Base-by-base conservation (phyloP, 2,329 filamentous ascomycete genomes). In the Trichoderma oligosporum region DNA sequence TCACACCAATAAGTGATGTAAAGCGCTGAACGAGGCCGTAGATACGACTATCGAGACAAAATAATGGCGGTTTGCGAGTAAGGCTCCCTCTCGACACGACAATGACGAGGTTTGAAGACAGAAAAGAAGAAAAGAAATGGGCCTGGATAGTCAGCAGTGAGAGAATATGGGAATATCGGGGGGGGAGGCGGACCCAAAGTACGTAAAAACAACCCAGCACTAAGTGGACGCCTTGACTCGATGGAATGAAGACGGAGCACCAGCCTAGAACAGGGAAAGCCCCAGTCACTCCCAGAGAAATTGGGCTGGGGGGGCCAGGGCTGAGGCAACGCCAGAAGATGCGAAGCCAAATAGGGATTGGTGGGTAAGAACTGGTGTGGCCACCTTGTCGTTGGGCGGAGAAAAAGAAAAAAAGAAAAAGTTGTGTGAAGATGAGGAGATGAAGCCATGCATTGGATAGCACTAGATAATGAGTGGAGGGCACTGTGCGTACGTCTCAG, bases 181-280 rank as follows among this genome's bases (percentile, higher is more conserved):
- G 22, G 46, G 48, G 35, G 36, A 44, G 27, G 36, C 44, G 44
- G 45, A 44, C 44, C 49, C 44, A 18, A 49, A 55, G 57, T 59
- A 59, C 49, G 54, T 39, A 59, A 59, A 54, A 49, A 41, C 51
- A 55, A 48, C 31, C 31, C 27, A 42, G 25, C 24, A 14, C 31
- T 39, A 46, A 29, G 36, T 31, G 38, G 56, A 39, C 16, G 44
- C 9, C 27, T 9, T 31, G 33, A 16, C 33, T 41, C 35, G 42
- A 25, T 60, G 48, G 57, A 58, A 49, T 47, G 52, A 44, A 46
- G 45, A 36, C 36, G 56, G 57, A 59, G 57, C 51, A 38, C 38
- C 51, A 57, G 35, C 55, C 55, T 20, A 51, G 55, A 49, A 52
- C 41, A 51, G 56, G 59, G 45, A 56, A 33, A 22, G 49, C 55